Evolutionary conservation across 2,329 filamentous ascomycete species (phyloP).

Genomic region (Fusarium ramigenum): DNA sequence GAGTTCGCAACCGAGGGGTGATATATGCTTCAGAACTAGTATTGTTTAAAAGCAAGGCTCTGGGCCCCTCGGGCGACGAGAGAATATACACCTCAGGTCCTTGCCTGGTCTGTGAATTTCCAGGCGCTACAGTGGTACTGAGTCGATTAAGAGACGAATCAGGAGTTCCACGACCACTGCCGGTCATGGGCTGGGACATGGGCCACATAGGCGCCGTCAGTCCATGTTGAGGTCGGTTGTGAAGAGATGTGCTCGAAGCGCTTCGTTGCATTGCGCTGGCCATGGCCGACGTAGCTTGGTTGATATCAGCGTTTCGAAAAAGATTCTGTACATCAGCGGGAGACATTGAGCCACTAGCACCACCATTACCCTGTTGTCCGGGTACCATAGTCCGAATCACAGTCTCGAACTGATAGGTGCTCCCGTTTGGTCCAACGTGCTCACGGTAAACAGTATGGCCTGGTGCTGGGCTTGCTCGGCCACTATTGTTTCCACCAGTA

Average conservation of each 20-base stretch:
- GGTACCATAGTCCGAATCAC: slow-evolving; percentile 39
- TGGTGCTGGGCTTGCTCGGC: slow-evolving; percentile 47
- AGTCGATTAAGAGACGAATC: slow-evolving; percentile 50
- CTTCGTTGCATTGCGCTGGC: slow-evolving; percentile 62
- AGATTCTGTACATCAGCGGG: slow-evolving; percentile 58
- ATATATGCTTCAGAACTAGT: slow-evolving; percentile 60
- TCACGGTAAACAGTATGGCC: slow-evolving; percentile 48
- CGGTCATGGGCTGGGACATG: slow-evolving; percentile 49
- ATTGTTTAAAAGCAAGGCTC: slow-evolving; percentile 65
- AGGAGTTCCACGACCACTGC: slow-evolving; percentile 59
- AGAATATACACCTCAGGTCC: slow-evolving; percentile 67
- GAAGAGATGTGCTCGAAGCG: slow-evolving; percentile 57
- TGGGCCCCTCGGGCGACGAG: slow-evolving; percentile 67
- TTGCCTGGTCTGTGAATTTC: slow-evolving; percentile 38
- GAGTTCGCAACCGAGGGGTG: slow-evolving; percentile 52
- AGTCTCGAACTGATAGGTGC: slow-evolving; percentile 50
- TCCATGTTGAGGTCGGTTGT: slow-evolving; percentile 51
- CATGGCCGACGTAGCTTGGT: slow-evolving; percentile 58
- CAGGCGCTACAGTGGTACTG: slow-evolving; percentile 27
- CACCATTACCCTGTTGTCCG: slow-evolving; percentile 12
- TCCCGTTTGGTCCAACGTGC: slow-evolving; percentile 46
- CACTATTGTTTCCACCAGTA: slow-evolving; percentile 39
- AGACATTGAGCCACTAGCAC: slow-evolving; percentile 48
- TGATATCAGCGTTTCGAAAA: slow-evolving; percentile 56
- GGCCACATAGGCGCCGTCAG: slow-evolving; percentile 54